A percentile compares a stretch with the other conserved stretches of the same genome.
Evolutionary conservation across 768 basidiomycete genomes (phyloP).

Genomic region (Solioccasus polychromus): DNA sequence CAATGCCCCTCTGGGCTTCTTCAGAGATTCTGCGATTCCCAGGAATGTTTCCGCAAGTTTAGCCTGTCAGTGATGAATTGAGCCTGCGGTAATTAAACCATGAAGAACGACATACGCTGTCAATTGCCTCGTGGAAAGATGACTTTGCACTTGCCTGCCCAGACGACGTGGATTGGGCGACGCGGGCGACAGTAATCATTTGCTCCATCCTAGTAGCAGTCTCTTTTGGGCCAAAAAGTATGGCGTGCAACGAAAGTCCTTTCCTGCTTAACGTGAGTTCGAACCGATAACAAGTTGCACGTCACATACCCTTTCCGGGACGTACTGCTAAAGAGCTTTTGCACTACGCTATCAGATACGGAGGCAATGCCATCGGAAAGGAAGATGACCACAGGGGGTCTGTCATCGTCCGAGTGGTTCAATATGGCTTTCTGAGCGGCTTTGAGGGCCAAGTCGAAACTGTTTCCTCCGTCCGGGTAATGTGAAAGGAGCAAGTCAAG

Average conservation of each 20-base stretch:
- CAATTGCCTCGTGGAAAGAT: slow-evolving; percentile 47
- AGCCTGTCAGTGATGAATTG: too few species aligned
- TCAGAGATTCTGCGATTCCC: too few species aligned
- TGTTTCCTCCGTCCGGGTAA: slow-evolving; percentile 38
- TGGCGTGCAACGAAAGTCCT: slow-evolving; percentile 57
- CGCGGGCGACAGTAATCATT: slow-evolving; percentile 49
- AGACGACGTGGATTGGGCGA: slow-evolving; percentile 39
- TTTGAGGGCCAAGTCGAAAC: slow-evolving; percentile 41
- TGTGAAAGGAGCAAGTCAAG: slow-evolving; percentile 37
- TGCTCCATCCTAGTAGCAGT: slow-evolving; percentile 30
- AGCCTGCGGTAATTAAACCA: too few species aligned
- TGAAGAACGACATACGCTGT: slow-evolving; percentile 47
- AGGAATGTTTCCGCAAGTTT: slow-evolving; percentile 52
- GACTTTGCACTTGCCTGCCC: slow-evolving; percentile 34
- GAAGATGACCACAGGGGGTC: slow-evolving; percentile 54
- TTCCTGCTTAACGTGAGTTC: slow-evolving; percentile 40
- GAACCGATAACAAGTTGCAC: neutral
- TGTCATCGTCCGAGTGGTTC: slow-evolving; percentile 41
- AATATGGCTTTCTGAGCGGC: slow-evolving; percentile 38
- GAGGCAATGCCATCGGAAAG: slow-evolving; percentile 53
- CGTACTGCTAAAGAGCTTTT: slow-evolving; percentile 40
- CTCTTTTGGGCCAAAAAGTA: slow-evolving; percentile 46
- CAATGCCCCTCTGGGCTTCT: slow-evolving; percentile 49
- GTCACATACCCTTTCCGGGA: too few species aligned
- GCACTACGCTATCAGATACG: slow-evolving; percentile 33